Percentiles rank a stretch among this genome's conserved stretches.
These are phyloP conservation scores for Tubosaeta brunneosetosa DNA, from an alignment of 768 basidiomycete genomes.

Conservation along the genomic window DNA sequence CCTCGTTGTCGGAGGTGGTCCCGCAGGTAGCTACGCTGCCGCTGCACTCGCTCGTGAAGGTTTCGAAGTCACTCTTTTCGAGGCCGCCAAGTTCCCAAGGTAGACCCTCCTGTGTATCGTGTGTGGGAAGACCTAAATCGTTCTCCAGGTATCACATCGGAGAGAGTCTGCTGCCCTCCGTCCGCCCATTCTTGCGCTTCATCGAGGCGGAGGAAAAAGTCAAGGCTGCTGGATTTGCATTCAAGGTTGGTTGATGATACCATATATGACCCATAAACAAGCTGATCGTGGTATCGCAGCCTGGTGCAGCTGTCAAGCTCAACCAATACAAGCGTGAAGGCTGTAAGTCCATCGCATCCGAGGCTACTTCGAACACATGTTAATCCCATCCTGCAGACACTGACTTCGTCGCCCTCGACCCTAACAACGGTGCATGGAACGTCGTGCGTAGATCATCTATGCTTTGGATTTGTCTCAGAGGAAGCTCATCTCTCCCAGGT, in stretches of 20 bases:
- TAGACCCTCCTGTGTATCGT: neutral
- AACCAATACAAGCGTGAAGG: slow-evolving; percentile 5
- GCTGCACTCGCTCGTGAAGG: slow-evolving; percentile 1
- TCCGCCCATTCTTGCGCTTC: neutral
- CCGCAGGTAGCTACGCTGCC: slow-evolving; percentile 1
- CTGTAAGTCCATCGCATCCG: slow-evolving; percentile 33
- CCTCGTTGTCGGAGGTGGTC: slow-evolving; percentile 1
- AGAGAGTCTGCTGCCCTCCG: neutral
- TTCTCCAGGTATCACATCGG: slow-evolving; percentile 1
- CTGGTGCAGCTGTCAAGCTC: slow-evolving; percentile 1
- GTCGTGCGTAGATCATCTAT: neutral
- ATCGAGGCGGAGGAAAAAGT: neutral
- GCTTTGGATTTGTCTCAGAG: neutral
- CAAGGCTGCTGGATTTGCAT: neutral
- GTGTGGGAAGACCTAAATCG: neutral
- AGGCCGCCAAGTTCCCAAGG: neutral
- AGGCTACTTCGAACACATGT: neutral
- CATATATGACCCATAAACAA: neutral
- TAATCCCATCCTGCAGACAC: neutral
- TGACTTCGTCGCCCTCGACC: neutral
- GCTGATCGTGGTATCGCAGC: neutral
- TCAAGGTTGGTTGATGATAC: neutral
- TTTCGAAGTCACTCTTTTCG: neutral
- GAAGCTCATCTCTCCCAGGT: neutral
- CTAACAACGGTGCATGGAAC: neutral